Percentiles rank a stretch among this genome's conserved stretches.
Evolutionary conservation across 1,139 yeast species (phyloP).

Genomic region (Geotrichum klebahnii): DNA sequence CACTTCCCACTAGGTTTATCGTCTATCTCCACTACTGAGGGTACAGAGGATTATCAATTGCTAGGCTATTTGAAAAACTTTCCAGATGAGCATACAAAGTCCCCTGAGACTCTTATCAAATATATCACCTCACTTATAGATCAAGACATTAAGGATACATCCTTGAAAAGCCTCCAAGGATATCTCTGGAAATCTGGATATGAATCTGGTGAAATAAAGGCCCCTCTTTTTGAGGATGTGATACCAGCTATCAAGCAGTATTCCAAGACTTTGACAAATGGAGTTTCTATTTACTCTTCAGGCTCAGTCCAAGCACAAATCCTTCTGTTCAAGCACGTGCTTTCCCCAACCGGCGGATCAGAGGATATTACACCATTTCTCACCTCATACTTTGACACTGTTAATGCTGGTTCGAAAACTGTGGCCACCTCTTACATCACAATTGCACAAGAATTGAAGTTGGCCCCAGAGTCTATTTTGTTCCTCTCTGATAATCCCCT

Average conservation of each 20-base stretch:
- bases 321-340: conserved; percentile 64
- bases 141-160: conserved; percentile 72
- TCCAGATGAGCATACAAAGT: conserved; percentile 39
- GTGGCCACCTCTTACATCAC: conserved; percentile 54
- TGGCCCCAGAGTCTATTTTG: conserved; percentile 42
- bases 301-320: conserved; percentile 87
- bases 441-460: conserved; percentile 51
- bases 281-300: conserved; percentile 77
- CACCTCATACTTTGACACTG: conserved; percentile 76
- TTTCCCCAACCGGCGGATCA: conserved; percentile 32
- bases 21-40: background rate
- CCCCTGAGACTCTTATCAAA: conserved; percentile 37
- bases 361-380: conserved; percentile 54
- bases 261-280: conserved; percentile 24
- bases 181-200: conserved; percentile 79
- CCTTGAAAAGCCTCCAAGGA: conserved; percentile 77
- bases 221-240: conserved; percentile 77
- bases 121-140: conserved; percentile 58
- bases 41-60: conserved; percentile 14
- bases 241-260: conserved; percentile 50
- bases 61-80: conserved; percentile 44
- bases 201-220: conserved; percentile 63
- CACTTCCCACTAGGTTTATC: conserved; percentile 21
- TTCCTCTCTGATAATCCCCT: conserved; percentile 65
- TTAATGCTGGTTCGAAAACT: conserved; percentile 72